Evolutionary conservation across 148 eudicot species (phyloP).

Genomic region (Spergularia bocconei): DNA sequence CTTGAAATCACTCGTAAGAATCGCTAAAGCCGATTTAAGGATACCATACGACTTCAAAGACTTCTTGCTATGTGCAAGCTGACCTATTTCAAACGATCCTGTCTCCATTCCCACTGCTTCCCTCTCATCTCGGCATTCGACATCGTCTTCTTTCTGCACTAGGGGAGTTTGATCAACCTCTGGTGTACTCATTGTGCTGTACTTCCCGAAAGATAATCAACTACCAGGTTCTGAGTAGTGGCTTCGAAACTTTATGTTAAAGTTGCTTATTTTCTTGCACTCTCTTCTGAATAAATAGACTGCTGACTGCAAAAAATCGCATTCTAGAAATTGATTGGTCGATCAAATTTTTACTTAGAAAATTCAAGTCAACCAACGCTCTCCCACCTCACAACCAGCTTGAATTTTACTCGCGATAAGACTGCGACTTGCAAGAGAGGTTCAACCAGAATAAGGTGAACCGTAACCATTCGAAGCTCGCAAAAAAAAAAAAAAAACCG

Average conservation of each 20-base stretch:
- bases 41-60: constrained; percentile 7
- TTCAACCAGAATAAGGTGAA: no score
- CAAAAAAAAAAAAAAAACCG: no score
- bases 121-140: not conserved
- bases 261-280: no score
- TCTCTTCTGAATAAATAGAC: no score
- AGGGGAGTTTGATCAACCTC: constrained; percentile 3
- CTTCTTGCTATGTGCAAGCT: not conserved
- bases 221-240: not conserved
- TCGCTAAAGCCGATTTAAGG: not conserved
- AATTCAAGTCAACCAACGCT: not conserved
- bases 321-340: not conserved
- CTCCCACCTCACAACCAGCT: not conserved
- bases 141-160: not conserved
- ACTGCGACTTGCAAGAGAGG: no score
- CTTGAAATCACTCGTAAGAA: not conserved
- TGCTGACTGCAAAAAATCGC: no score
- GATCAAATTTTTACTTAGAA: not conserved
- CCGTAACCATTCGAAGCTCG: no score
- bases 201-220: not conserved
- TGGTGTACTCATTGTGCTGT: not conserved
- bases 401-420: not conserved
- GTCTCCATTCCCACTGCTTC: not conserved
- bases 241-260: not conserved
- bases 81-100: not conserved